These are phyloP conservation scores for Aspergillus sclerotialis DNA, from an alignment of 2,329 filamentous ascomycete species.

Conservation along the genomic window DNA sequence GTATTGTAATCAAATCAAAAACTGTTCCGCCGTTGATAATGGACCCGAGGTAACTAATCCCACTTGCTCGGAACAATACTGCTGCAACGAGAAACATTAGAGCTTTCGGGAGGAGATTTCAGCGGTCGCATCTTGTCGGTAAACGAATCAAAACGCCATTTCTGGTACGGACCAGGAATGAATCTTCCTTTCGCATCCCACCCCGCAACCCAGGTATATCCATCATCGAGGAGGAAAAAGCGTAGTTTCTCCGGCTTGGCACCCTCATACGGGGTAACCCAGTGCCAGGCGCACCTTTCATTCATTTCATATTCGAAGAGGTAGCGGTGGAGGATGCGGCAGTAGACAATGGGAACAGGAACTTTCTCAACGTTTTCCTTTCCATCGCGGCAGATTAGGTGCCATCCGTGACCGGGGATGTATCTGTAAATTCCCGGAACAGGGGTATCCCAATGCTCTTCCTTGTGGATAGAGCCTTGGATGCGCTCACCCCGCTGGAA, in stretches of 20 bases:
- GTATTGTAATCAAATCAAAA: too few species aligned
- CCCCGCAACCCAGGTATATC: slow-evolving; percentile 43
- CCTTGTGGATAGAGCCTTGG: slow-evolving; percentile 32
- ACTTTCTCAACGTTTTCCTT: slow-evolving; percentile 25
- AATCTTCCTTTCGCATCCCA: slow-evolving; percentile 46
- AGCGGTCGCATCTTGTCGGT: slow-evolving; percentile 29
- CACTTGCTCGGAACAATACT: slow-evolving; percentile 25
- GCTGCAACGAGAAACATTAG: slow-evolving; percentile 28
- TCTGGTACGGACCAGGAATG: slow-evolving; percentile 44
- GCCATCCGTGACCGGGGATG: slow-evolving; percentile 45
- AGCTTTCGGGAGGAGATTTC: slow-evolving; percentile 23
- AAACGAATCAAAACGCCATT: slow-evolving; percentile 41
- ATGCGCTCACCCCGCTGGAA: slow-evolving; percentile 35
- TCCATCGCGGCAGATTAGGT: slow-evolving; percentile 37
- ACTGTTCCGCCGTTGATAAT: too few species aligned
- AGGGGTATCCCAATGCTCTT: slow-evolving; percentile 44
- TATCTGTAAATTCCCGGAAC: slow-evolving; percentile 45
- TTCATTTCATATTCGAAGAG: slow-evolving; percentile 44
- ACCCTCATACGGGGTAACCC: slow-evolving; percentile 30
- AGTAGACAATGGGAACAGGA: slow-evolving; percentile 38
- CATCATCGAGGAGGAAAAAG: slow-evolving; percentile 46
- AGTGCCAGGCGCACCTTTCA: slow-evolving; percentile 38
- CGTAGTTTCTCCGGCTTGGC: slow-evolving; percentile 33
- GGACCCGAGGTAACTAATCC: slow-evolving; percentile 14
- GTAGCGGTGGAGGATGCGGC: slow-evolving; percentile 43